These are phyloP conservation scores for Tetrapisispora phaffii DNA, from an alignment of 805 yeast genomes.

Conservation along the genomic window DNA sequence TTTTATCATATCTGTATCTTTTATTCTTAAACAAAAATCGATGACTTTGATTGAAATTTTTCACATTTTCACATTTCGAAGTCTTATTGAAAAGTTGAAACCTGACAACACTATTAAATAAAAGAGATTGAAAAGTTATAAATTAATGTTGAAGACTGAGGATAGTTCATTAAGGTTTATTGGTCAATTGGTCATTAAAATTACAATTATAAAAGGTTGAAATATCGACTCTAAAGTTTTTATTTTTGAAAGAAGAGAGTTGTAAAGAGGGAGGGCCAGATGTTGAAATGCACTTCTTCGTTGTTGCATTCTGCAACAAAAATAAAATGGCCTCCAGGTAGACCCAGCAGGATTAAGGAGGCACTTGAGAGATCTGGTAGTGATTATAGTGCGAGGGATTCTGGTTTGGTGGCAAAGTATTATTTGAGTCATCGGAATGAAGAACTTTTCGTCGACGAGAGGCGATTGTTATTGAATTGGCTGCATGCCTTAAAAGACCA, in stretches of 20 bases:
- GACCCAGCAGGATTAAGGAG: neutral
- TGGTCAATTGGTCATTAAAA: no score
- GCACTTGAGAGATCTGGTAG: neutral
- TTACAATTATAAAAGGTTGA: neutral
- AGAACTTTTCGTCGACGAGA: neutral
- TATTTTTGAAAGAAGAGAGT: neutral
- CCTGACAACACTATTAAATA: neutral
- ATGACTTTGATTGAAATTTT: neutral
- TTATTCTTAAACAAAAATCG: neutral
- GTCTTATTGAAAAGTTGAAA: neutral
- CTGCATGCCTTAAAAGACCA: neutral
- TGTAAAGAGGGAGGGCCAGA: neutral
- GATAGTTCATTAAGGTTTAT: no score
- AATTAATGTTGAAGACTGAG: neutral
- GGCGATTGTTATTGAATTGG: neutral
- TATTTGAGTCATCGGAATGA: neutral
- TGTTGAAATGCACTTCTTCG: neutral
- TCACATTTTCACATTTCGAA: neutral
- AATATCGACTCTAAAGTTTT: neutral
- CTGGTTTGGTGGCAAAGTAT: neutral
- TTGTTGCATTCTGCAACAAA: neutral
- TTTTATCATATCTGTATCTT: no score
- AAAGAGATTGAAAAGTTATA: neutral
- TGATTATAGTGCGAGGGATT: neutral
- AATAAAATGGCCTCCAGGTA: neutral